Conservation (phyloP, 2,329 filamentous ascomycete genomes). For the Dactylellina leptospora region DNA sequence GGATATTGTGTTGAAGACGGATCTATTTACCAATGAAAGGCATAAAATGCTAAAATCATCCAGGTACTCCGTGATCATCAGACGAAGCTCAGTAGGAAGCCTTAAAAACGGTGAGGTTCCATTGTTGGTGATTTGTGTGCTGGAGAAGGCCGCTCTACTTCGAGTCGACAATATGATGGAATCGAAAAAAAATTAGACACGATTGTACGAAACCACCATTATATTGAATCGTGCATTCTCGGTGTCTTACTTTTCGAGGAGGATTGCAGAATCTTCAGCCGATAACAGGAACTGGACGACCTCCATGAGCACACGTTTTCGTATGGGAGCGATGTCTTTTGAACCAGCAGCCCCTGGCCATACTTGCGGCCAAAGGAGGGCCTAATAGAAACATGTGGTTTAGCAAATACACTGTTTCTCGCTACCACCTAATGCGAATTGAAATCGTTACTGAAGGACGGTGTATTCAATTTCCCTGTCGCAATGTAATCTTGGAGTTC, state of each 20-base stretch:
- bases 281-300: constrained; percentile 20
- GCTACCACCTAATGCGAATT: too few relatives aligned
- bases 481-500: too few relatives aligned
- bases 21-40: not conserved
- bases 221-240: not conserved
- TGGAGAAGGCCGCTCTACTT: too few relatives aligned
- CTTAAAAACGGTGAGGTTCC: not conserved
- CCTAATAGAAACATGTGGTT: constrained; percentile 1
- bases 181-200: too few relatives aligned
- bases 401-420: too few relatives aligned
- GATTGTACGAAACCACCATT: too few relatives aligned
- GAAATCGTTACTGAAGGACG: too few relatives aligned
- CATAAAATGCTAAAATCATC: constrained; percentile 23
- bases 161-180: too few relatives aligned
- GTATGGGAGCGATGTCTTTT: constrained; percentile 8
- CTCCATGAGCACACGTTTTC: constrained; percentile 17
- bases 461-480: too few relatives aligned
- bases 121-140: too few relatives aligned
- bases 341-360: not conserved
- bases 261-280: constrained; percentile 19
- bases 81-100: constrained; percentile 14
- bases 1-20: constrained; percentile 1
- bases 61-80: constrained; percentile 22
- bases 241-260: constrained; percentile 16
- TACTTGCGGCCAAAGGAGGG: constrained; percentile 26